These are phyloP conservation scores for Fraxinus floribunda DNA, from an alignment of 305 asterid genomes.

Conservation along the genomic window DNA sequence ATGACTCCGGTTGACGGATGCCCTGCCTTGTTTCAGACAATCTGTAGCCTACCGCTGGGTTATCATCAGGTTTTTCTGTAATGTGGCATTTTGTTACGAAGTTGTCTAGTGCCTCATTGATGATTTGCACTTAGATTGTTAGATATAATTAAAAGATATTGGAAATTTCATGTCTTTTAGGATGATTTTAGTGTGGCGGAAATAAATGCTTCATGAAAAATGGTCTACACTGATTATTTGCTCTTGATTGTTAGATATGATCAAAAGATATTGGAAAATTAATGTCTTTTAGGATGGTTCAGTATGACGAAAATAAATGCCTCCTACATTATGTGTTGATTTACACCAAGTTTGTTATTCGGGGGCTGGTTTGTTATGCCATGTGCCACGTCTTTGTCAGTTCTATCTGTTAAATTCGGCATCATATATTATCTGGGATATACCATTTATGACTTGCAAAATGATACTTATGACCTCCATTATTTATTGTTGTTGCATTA, in stretches of 20 bases:
- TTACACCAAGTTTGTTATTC: conserved; percentile 10
- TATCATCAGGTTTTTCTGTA: conserved; percentile 51
- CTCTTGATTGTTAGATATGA: background rate
- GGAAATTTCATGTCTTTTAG: conserved; percentile 19
- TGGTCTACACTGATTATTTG: background rate
- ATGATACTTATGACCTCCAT: conserved; percentile 13
- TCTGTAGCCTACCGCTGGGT: conserved; percentile 52
- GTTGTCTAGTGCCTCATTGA: conserved; percentile 12
- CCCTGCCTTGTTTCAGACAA: conserved; percentile 55
- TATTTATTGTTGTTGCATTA: conserved; percentile 5
- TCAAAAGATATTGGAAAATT: conserved; percentile 13
- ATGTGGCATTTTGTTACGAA: conserved; percentile 4
- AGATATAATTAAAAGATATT: background rate
- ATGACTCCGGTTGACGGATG: conserved; percentile 67
- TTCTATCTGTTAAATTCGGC: background rate
- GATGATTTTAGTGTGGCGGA: conserved; percentile 21
- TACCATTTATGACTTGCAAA: conserved; percentile 6
- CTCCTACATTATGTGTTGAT: conserved; percentile 5
- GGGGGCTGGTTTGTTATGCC: background rate
- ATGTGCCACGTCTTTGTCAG: background rate
- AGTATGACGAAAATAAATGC: conserved; percentile 11
- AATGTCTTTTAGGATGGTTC: conserved; percentile 20
- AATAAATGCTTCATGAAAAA: background rate
- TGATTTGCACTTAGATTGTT: conserved; percentile 1
- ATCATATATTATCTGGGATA: conserved; percentile 20